Evolutionary conservation across 1,139 yeast species (phyloP).

Genomic region (Wickerhamomyces sp.): DNA sequence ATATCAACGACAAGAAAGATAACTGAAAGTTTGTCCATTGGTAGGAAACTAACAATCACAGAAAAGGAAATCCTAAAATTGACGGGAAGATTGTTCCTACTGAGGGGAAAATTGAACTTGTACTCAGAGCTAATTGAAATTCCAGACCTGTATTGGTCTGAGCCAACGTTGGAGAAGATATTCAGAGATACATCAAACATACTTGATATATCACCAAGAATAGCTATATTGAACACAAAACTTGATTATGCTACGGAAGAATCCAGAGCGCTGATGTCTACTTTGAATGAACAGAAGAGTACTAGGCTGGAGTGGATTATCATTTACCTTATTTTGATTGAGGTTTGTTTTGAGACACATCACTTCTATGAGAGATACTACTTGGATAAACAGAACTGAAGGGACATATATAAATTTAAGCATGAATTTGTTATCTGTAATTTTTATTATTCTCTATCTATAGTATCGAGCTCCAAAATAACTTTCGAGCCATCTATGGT

Average conservation of each 20-base stretch:
- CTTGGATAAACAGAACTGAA: constrained; percentile 5
- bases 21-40: constrained; percentile 63
- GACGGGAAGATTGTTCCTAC: constrained; percentile 68
- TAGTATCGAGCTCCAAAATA: constrained; percentile 17
- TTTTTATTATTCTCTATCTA: constrained; percentile 10
- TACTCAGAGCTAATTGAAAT: constrained; percentile 90
- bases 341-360: constrained; percentile 72
- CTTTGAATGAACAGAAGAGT: constrained; percentile 71
- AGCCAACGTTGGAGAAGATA: constrained; percentile 73
- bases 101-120: constrained; percentile 76
- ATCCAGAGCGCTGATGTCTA: constrained; percentile 69
- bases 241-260: constrained; percentile 89
- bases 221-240: constrained; percentile 73
- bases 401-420: neutral
- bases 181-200: constrained; percentile 66
- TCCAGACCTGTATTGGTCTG: constrained; percentile 91
- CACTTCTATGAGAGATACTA: constrained; percentile 47
- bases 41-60: constrained; percentile 48
- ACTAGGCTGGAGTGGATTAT: constrained; percentile 85
- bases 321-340: constrained; percentile 74
- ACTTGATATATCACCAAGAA: constrained; percentile 72
- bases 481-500: constrained; percentile 26
- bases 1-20: constrained; percentile 56
- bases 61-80: constrained; percentile 61
- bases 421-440: neutral